A percentile compares a stretch with the other conserved stretches of the same genome.
phyloP scores from a whole-genome alignment of 495 filamentous ascomycete genomes.

The Acidomyces sp. region DNA sequence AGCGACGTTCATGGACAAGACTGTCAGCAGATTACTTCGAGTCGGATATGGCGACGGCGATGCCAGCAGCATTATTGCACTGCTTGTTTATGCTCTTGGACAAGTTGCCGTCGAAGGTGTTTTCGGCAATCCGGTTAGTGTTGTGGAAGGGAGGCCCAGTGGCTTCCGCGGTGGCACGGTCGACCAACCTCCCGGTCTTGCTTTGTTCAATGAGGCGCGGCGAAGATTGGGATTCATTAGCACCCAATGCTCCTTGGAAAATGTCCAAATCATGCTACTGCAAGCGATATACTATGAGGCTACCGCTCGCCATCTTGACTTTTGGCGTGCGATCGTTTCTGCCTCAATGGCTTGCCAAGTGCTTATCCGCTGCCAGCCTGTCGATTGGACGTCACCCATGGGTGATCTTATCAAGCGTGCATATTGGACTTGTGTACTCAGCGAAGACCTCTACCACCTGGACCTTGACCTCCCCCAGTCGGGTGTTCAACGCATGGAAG shows the following conservation, averaged over 20 bases:
- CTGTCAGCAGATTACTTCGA: constrained; percentile 33
- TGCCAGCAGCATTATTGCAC: constrained; percentile 36
- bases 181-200: constrained; percentile 40
- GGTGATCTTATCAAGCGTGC: constrained; percentile 41
- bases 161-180: constrained; percentile 40
- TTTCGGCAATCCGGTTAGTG: constrained; percentile 33
- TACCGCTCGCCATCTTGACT: constrained; percentile 33
- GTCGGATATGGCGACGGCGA: constrained; percentile 38
- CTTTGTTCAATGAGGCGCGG: constrained; percentile 47
- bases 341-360: constrained; percentile 43
- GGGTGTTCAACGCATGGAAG: constrained; percentile 38
- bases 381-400: constrained; percentile 35
- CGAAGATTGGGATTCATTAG: constrained; percentile 44
- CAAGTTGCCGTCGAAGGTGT: constrained; percentile 39
- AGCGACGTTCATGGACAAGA: constrained; percentile 37
- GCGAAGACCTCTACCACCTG: constrained; percentile 43
- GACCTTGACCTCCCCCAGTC: constrained; percentile 44
- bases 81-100: constrained; percentile 46
- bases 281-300: constrained; percentile 19
- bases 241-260: constrained; percentile 42
- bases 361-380: constrained; percentile 37
- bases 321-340: constrained; percentile 42
- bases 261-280: constrained; percentile 44
- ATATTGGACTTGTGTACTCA: constrained; percentile 47
- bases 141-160: constrained; percentile 34